These are phyloP conservation scores for Lanmaoa rubissima DNA, from an alignment of 768 basidiomycete genomes.

Conservation along the genomic window DNA sequence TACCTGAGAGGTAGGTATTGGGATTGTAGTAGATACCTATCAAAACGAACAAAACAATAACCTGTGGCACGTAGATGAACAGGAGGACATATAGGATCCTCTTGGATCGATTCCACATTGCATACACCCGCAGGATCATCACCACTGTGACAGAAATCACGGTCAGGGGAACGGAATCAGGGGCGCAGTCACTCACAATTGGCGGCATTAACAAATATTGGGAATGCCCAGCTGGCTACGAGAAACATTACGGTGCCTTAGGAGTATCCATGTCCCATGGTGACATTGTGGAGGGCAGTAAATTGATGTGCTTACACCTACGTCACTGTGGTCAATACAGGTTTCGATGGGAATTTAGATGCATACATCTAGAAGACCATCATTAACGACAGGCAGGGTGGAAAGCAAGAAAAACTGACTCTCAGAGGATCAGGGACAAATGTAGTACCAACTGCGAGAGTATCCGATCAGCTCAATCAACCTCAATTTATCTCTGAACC, in stretches of 20 bases:
- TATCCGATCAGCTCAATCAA: neutral
- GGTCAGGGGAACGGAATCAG: no score
- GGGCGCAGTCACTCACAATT: neutral
- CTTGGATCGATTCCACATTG: neutral
- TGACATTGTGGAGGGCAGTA: no score
- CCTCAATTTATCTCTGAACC: neutral
- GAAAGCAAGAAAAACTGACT: neutral
- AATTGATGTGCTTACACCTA: slow-evolving; percentile 4
- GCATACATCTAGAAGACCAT: neutral
- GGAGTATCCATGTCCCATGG: neutral
- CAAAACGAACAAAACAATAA: neutral
- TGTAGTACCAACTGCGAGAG: neutral
- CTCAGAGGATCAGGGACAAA: neutral
- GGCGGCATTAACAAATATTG: neutral
- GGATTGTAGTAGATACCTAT: neutral
- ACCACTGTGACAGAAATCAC: neutral
- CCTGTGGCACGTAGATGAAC: neutral
- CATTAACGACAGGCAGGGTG: no score
- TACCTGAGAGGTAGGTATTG: neutral
- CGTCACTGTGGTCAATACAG: neutral
- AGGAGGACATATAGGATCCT: neutral
- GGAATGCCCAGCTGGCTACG: neutral
- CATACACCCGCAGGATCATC: neutral
- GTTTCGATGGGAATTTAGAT: neutral
- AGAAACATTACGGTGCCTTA: neutral